Base-by-base conservation (phyloP, 1,139 yeast genomes). In the Candida anutae region DNA sequence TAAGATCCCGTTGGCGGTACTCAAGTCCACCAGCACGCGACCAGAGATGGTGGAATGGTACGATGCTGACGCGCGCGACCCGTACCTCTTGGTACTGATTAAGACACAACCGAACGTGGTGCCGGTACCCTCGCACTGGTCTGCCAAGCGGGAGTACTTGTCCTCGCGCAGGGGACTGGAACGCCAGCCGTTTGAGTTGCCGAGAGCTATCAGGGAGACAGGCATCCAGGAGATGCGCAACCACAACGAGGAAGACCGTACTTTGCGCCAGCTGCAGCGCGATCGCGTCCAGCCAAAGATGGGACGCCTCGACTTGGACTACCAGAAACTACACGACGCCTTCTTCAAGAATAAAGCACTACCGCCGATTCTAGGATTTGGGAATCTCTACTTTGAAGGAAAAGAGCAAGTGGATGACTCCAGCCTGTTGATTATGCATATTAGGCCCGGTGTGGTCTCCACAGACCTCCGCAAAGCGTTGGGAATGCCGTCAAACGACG, bases 161-260 rank as follows among this genome's bases (percentile, higher is more conserved):
- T 65, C 90, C 0, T 66, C 78, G 0, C 69, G 77, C 39, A 66
- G 82, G 33, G 83, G 93, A 1, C 42, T 77, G n/a, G 88, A 79
- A 34, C 74, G 76, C 40, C 66, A 68, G 5, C 83, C 88, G 0
- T 90, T 83, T 48, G 75, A 74, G 42, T 59, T 90, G 11, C 98
- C 98, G 0, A 66, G 71, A 24, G 81, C 74, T 40, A 85, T 90
- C 25, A 67, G 62, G 27, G 87, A 76, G 31, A 90, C 97, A 0
- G 96, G 95, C 2, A 87, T 90, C 23, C 74, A 77, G 42, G 88
- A 82, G 34, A 83, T 88, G 95, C 69, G 97, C 47, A 75, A 77
- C 35, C 58, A 69, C 0, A 79, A 70, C 13, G 62, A 63, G 6
- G 45, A 37, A 31, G n/a, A n/a, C n/a, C n/a, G n/a, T n/a, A 69